These are phyloP conservation scores for Populus hybrid DNA, from an alignment of 441 rosid species.

Conservation along the genomic window DNA sequence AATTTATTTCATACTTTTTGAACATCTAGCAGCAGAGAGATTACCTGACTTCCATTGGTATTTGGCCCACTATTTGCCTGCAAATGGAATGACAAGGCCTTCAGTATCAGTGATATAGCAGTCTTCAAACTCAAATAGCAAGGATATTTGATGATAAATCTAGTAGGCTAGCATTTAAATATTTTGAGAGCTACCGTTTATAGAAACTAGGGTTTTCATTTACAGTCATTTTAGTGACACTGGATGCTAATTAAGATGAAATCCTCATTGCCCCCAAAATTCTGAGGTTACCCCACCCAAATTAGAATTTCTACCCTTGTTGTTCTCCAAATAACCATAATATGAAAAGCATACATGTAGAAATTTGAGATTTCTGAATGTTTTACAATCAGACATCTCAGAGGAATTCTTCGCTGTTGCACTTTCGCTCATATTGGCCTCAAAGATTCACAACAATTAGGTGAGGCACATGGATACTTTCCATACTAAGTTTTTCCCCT, in stretches of 20 bases:
- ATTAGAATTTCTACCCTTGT: background rate
- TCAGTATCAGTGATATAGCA: background rate
- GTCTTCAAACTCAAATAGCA: background rate
- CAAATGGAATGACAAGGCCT: conserved; percentile 17
- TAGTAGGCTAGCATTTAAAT: background rate
- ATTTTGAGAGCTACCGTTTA: background rate
- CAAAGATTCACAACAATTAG: background rate
- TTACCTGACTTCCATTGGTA: conserved; percentile 90
- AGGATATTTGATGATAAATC: background rate
- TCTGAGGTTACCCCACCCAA: background rate
- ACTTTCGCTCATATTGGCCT: background rate
- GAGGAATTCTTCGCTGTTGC: background rate
- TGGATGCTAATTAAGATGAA: background rate
- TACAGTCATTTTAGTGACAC: background rate
- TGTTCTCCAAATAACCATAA: background rate
- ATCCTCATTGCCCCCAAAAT: background rate
- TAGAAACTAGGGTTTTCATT: background rate
- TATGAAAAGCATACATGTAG: background rate
- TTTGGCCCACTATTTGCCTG: conserved; percentile 94
- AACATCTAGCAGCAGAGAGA: background rate
- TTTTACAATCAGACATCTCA: background rate
- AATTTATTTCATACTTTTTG: background rate
- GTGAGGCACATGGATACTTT: background rate
- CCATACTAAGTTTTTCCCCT: background rate
- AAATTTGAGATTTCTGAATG: background rate